Evolutionary conservation across 148 eudicot species (phyloP), one percentile per base, ranked within the genome.

Genomic region (Chenopodium quinoa): DNA sequence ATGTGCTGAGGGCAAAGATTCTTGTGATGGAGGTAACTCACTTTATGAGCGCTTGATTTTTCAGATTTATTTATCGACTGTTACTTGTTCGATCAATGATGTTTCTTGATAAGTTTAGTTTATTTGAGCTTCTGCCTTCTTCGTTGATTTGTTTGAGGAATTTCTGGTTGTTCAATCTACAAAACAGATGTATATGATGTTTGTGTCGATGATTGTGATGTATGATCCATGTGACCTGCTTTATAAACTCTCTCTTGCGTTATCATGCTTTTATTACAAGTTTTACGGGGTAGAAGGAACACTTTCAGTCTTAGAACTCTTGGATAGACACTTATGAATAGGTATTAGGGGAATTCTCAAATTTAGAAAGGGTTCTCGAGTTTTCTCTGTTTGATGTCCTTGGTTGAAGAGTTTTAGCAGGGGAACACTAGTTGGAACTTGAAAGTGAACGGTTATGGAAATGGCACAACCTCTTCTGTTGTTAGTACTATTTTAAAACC

Each of bases 11-110:
- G 80, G 92, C 97, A 82, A 93, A 90, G 88, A 85, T 96, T 86
- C 97, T 96, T 77, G 92, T 96, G 50, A 93, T 93, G 97, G 99
- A 96, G 98, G 99, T 96, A 89, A 27, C 19, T 22, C 34, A 12
- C 12, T 71, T 79, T 27, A 56, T 71, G 25, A 9, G 11, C 62
- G 60, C 52, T 47, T 71, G 14, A 65, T 7, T 72, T 78, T 63
- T 62, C 0, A 31, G 29, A 54, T 16, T 44, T 67, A 11, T 77
- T 17, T 27, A 40, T 31, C 32, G 22, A 14, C 29, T 22, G 32
- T 80, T 81, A 29, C 52, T 58, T 32, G 44, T 34, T 65, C 56
- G 46, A 65, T 27, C 44, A 20, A 3, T 37, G 68, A 11, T 48
- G 2, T 25, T 14, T 56, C 20, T 0, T 37, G 44, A 37, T 37